Base-by-base conservation (phyloP, 345 rosid species). In the Gossypium rotundifolium region DNA sequence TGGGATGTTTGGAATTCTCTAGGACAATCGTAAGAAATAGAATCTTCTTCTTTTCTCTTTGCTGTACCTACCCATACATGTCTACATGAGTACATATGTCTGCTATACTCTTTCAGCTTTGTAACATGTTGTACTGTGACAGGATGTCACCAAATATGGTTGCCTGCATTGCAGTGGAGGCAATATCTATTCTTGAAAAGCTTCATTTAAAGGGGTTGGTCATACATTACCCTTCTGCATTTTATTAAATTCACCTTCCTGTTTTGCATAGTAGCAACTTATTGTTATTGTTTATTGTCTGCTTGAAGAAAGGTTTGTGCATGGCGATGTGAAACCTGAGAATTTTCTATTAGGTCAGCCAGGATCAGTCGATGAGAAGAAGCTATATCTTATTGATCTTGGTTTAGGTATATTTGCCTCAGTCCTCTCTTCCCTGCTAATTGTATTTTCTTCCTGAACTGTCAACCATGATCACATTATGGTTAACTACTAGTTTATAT, bases 1-100 rank as follows among this genome's bases (percentile, higher is more conserved):
- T 95, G 99, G 98, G 99, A 95, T 84, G 92, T 95, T 53, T 95
- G 99, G 99, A 95, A 90, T 77, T 83, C 91, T 60, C 71, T 79
- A 42, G 90, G 89, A 65, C 95, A 90, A 78, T 87, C 95, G 95
- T 90, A 90, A 84, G 91, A 68, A 65, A 59, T 13, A 4, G 9
- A 69, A 45, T 52, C 64, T 55, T 20, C 22, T 54, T 67, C 29
- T 33, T 66, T 66, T 74, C 69, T 76, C 68, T 68, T 46, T 54
- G 11, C 22, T 54, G 4, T 65, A 27, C 62, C 42, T 55, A 38
- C 33, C 52, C 53, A 33, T 9, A 6, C 20, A 27, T 79, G 79
- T 69, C 44, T 48, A 45, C 72, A 20, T 9, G 49, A 45, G 9
- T 45, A 59, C 64, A 45, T 11, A 27, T 52, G 11, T 45, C 40